These are phyloP conservation scores for Volvox africanus DNA, from an alignment of 139 green algal species.

Conservation along the genomic window DNA sequence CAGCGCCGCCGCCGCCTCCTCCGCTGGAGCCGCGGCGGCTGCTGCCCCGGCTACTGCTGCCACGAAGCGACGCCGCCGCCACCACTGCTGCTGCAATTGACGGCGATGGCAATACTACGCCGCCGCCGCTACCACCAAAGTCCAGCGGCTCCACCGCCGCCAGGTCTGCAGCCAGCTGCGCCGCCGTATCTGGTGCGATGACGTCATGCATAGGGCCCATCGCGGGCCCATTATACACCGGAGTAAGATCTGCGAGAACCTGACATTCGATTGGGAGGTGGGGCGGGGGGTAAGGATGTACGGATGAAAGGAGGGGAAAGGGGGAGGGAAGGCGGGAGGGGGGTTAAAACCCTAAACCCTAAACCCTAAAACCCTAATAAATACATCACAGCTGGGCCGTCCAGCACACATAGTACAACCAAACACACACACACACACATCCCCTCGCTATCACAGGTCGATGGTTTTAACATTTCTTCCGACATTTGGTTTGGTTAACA, in stretches of 20 bases:
- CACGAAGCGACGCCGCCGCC: background rate
- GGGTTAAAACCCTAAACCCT: too few relatives aligned
- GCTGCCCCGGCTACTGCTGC: background rate
- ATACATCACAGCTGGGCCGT: too few relatives aligned
- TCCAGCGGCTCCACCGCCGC: constrained; percentile 13
- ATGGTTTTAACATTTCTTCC: too few relatives aligned
- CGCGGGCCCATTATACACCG: background rate
- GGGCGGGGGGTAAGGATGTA: background rate
- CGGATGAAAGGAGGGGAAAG: background rate
- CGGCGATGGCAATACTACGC: background rate
- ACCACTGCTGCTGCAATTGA: background rate
- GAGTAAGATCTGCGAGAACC: constrained; percentile 31
- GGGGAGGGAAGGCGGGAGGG: background rate
- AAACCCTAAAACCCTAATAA: too few relatives aligned
- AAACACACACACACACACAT: too few relatives aligned
- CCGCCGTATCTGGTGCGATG: background rate
- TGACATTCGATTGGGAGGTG: background rate
- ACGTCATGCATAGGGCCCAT: background rate
- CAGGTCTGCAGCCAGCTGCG: constrained; percentile 23
- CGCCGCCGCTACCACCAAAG: background rate
- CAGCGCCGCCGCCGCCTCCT: background rate
- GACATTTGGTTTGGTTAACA: too few relatives aligned
- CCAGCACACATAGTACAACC: too few relatives aligned
- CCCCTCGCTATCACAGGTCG: too few relatives aligned
- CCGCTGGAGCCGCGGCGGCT: background rate